Percentiles rank a stretch among this genome's conserved stretches.
phyloP scores from a whole-genome alignment of 176 grass and related monocot genomes.

The Oryza officinalis region DNA sequence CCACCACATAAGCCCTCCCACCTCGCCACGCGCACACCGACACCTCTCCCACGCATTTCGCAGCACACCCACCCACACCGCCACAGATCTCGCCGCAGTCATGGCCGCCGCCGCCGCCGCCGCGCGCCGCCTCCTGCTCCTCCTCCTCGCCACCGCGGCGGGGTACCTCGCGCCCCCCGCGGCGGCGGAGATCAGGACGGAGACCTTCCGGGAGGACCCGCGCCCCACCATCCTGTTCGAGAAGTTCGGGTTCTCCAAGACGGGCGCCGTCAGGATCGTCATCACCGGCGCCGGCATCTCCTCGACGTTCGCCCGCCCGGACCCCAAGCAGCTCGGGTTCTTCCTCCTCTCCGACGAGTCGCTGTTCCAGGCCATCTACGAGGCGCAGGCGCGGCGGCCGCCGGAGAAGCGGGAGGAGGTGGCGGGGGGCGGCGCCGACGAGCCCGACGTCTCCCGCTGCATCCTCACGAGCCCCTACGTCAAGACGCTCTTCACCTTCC shows the following conservation, averaged over 20 bases:
- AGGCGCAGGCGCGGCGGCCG: conserved; percentile 33
- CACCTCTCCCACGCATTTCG: conserved; percentile 14
- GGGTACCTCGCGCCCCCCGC: conserved; percentile 29
- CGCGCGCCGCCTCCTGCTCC: conserved; percentile 1
- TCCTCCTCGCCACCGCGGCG: conserved; percentile 17
- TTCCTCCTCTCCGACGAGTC: conserved; percentile 86
- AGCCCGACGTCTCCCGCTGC: conserved; percentile 44
- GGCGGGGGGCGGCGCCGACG: conserved; percentile 35
- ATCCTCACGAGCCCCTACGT: conserved; percentile 74
- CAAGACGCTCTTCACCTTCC: conserved; percentile 71
- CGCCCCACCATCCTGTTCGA: conserved; percentile 86
- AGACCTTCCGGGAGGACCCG: conserved; percentile 61
- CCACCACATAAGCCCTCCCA: conserved; percentile 17
- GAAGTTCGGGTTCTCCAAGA: conserved; percentile 85
- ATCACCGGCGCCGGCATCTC: conserved; percentile 55
- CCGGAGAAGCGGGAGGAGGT: conserved; percentile 37
- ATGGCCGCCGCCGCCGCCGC: not conserved
- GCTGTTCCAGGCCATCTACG: conserved; percentile 62
- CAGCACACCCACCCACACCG: not conserved
- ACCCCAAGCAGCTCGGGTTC: conserved; percentile 64
- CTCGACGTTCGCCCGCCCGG: conserved; percentile 46
- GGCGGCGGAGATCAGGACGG: conserved; percentile 67
- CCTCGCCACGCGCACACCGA: conserved; percentile 38
- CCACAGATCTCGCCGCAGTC: conserved; percentile 36
- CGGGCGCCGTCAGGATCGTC: conserved; percentile 53